phyloP scores from a whole-genome alignment of 352 stramenopile genomes.

The Phytophthora agathidicida region DNA sequence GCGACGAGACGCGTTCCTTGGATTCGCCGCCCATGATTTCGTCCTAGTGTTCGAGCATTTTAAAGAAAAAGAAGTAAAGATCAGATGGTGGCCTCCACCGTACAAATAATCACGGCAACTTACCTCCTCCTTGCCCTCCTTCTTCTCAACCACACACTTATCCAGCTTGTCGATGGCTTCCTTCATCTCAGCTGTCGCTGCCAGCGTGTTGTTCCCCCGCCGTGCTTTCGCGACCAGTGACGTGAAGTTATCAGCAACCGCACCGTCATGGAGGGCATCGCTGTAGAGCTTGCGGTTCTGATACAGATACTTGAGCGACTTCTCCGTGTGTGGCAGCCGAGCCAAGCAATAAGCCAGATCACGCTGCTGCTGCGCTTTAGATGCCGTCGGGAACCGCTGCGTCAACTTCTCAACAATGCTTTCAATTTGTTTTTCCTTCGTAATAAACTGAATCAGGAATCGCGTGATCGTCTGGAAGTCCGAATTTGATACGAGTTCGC shows the following conservation, averaged over 20 bases:
- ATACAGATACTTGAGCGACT: slow-evolving; percentile 92
- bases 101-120: background rate
- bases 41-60: slow-evolving; percentile 13
- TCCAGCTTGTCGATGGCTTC: slow-evolving; percentile 80
- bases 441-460: slow-evolving; percentile 98
- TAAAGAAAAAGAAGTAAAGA: background rate
- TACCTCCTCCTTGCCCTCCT: slow-evolving; percentile 66
- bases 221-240: slow-evolving; percentile 75
- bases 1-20: slow-evolving; percentile 33
- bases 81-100: background rate
- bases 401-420: slow-evolving; percentile 93
- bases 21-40: slow-evolving; percentile 22
- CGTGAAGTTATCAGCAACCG: slow-evolving; percentile 92
- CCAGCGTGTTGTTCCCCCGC: slow-evolving; percentile 42
- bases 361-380: slow-evolving; percentile 64
- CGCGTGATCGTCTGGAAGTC: slow-evolving; percentile 94
- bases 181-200: slow-evolving; percentile 69
- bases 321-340: slow-evolving; percentile 93
- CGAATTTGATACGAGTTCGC: slow-evolving; percentile 80
- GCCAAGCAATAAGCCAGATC: slow-evolving; percentile 96
- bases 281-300: slow-evolving; percentile 92
- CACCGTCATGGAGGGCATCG: slow-evolving; percentile 91
- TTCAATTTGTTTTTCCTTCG: slow-evolving; percentile 94
- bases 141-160: slow-evolving; percentile 50
- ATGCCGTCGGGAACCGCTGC: slow-evolving; percentile 92